Conservation (phyloP, 1,139 yeast species). For the Pichia sp. region DNA sequence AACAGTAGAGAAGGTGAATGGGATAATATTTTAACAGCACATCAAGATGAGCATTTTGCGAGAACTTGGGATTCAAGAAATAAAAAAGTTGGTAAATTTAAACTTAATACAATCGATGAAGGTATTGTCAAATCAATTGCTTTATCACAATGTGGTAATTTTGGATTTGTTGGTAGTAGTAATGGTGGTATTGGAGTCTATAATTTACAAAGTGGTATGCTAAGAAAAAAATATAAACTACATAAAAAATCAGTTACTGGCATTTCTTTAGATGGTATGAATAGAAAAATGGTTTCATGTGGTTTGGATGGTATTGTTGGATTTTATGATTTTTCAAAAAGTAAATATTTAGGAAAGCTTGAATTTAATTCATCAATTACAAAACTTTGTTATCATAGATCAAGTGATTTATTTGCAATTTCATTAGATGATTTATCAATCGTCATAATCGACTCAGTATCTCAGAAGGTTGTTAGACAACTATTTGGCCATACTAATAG, state of each 20-base stretch:
- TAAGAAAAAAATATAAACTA: slow-evolving; percentile 55
- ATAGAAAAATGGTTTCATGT: slow-evolving; percentile 75
- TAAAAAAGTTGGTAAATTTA: slow-evolving; percentile 75
- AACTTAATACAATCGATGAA: slow-evolving; percentile 64
- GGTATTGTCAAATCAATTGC: slow-evolving; percentile 78
- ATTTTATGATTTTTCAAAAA: slow-evolving; percentile 76
- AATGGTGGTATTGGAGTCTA: slow-evolving; percentile 83
- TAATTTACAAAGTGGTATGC: slow-evolving; percentile 83
- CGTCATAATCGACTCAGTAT: slow-evolving; percentile 72
- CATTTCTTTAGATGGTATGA: slow-evolving; percentile 82
- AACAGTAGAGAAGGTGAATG: slow-evolving; percentile 82
- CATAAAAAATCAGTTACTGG: slow-evolving; percentile 87
- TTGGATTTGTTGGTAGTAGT: slow-evolving; percentile 88
- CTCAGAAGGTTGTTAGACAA: slow-evolving; percentile 79
- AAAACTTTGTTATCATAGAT: slow-evolving; percentile 64
- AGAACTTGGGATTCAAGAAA: slow-evolving; percentile 87
- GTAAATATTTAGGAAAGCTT: slow-evolving; percentile 61
- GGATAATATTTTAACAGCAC: slow-evolving; percentile 93
- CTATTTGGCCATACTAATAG: slow-evolving; percentile 87
- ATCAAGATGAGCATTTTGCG: slow-evolving; percentile 76
- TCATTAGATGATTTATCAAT: slow-evolving; percentile 84
- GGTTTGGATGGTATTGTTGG: slow-evolving; percentile 89
- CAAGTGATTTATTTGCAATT: slow-evolving; percentile 80
- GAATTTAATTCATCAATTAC: slow-evolving; percentile 75
- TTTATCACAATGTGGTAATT: slow-evolving; percentile 90